These are phyloP conservation scores for Cornus suecica DNA, from an alignment of 148 eudicot species.

Conservation along the genomic window DNA sequence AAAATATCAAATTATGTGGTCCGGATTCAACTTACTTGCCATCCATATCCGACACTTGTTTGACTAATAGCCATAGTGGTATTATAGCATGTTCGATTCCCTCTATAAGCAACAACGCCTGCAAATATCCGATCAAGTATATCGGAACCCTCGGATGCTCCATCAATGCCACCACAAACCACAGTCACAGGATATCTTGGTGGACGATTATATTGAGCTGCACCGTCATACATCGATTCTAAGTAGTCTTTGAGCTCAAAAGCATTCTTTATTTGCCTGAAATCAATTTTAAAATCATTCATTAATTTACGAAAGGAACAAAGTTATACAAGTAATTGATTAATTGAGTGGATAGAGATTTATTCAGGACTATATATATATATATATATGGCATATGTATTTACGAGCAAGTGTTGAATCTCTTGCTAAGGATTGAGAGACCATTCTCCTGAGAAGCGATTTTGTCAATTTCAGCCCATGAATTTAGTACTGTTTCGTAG, in stretches of 20 bases:
- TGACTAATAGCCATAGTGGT: background rate
- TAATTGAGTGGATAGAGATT: no score
- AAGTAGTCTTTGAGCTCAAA: constrained; percentile 29
- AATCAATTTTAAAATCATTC: no score
- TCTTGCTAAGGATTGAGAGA: constrained; percentile 23
- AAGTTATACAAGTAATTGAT: no score
- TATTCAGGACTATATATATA: no score
- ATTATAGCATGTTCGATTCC: constrained; percentile 25
- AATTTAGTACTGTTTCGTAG: constrained; percentile 35
- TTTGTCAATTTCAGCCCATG: constrained; percentile 42
- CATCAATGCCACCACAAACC: constrained; percentile 43
- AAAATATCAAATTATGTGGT: background rate
- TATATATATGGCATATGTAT: background rate
- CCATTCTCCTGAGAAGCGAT: constrained; percentile 34
- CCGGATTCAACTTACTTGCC: constrained; percentile 43
- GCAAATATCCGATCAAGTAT: constrained; percentile 27
- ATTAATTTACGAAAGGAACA: background rate
- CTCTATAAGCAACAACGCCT: constrained; percentile 25
- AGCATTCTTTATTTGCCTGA: constrained; percentile 27
- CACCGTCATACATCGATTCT: constrained; percentile 11
- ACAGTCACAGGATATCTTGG: constrained; percentile 33
- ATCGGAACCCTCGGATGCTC: constrained; percentile 21
- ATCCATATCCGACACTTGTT: constrained; percentile 28
- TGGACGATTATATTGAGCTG: constrained; percentile 48
- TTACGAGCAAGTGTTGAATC: constrained; percentile 43